Evolutionary conservation across 1,284 basidiomycete genomes (phyloP).

Genomic region (Malassezia furfur): DNA sequence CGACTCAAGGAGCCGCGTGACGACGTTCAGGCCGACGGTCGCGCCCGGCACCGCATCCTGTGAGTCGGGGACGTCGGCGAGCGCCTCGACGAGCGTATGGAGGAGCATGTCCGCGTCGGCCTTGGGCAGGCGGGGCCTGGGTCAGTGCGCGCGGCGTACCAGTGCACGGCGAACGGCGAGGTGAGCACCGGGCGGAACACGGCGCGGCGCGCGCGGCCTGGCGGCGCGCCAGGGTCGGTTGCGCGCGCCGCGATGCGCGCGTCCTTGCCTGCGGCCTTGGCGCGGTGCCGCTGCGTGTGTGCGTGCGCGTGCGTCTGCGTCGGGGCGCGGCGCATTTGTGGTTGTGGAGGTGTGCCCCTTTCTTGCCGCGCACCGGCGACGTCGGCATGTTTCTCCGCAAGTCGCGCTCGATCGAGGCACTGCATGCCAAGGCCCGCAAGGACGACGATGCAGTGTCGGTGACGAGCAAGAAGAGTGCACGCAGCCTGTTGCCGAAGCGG

Average conservation of each 20-base stretch:
- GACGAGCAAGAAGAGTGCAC: neutral
- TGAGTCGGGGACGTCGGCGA: neutral
- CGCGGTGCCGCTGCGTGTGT: constrained; percentile 16
- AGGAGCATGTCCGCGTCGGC: constrained; percentile 15
- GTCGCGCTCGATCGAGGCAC: constrained; percentile 10
- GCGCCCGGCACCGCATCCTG: neutral
- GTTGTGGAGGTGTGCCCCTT: constrained; percentile 10
- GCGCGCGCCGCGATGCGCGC: neutral
- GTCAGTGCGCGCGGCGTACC: constrained; percentile 4
- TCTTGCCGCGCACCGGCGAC: neutral
- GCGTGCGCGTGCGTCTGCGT: constrained; percentile 8
- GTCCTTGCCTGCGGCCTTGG: constrained; percentile 12
- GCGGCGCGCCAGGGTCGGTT: neutral
- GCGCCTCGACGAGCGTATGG: constrained; percentile 16
- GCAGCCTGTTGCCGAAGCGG: neutral
- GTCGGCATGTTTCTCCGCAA: constrained; percentile 13
- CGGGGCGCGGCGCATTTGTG: neutral
- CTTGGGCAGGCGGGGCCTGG: constrained; percentile 11
- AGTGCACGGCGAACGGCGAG: constrained; percentile 16
- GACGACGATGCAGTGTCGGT: neutral
- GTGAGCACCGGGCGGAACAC: constrained; percentile 19
- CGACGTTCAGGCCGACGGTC: constrained; percentile 14
- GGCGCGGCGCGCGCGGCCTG: neutral
- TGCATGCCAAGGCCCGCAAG: neutral
- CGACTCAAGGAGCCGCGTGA: constrained; percentile 8